phyloP scores from a whole-genome alignment of 2,329 filamentous ascomycete species.

The Graphilbum fragrans region DNA sequence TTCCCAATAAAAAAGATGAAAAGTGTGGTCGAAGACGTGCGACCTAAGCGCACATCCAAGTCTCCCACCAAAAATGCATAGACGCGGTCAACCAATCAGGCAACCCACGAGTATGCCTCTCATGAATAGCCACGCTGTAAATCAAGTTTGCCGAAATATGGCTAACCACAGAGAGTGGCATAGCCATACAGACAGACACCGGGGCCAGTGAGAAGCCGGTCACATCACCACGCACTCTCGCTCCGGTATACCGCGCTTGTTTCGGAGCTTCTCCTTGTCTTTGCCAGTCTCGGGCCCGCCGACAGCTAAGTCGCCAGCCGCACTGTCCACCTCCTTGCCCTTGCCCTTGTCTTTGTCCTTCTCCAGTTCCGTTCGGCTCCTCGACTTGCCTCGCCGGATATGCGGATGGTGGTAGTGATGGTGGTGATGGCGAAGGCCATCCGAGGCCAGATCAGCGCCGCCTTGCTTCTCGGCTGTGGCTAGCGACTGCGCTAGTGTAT shows the following conservation, averaged over 20 bases:
- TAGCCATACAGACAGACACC: too few species aligned
- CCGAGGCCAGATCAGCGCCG: conserved; percentile 2
- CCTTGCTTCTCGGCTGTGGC: not conserved
- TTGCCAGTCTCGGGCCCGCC: conserved; percentile 7
- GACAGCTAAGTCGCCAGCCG: not conserved
- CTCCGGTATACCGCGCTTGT: conserved; percentile 15
- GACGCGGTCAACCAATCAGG: too few species aligned
- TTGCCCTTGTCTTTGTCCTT: conserved; percentile 1
- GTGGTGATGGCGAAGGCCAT: conserved; percentile 10
- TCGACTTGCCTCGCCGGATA: conserved; percentile 9
- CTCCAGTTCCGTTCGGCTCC: not conserved
- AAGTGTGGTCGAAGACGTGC: too few species aligned
- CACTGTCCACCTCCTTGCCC: conserved; percentile 2
- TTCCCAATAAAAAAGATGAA: too few species aligned
- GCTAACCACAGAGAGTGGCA: too few species aligned
- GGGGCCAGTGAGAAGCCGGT: too few species aligned
- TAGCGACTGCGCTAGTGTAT: not conserved
- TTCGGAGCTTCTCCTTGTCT: conserved; percentile 12
- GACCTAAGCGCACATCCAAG: too few species aligned
- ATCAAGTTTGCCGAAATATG: too few species aligned
- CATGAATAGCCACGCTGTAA: too few species aligned
- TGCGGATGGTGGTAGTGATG: conserved; percentile 10
- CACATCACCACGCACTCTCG: conserved; percentile 21
- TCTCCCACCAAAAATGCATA: too few species aligned
- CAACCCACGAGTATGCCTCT: too few species aligned